Percentiles rank a stretch among this genome's conserved stretches.
phyloP scores from a whole-genome alignment of 75 land plant genomes.

The Adiantum capillusveneris region DNA sequence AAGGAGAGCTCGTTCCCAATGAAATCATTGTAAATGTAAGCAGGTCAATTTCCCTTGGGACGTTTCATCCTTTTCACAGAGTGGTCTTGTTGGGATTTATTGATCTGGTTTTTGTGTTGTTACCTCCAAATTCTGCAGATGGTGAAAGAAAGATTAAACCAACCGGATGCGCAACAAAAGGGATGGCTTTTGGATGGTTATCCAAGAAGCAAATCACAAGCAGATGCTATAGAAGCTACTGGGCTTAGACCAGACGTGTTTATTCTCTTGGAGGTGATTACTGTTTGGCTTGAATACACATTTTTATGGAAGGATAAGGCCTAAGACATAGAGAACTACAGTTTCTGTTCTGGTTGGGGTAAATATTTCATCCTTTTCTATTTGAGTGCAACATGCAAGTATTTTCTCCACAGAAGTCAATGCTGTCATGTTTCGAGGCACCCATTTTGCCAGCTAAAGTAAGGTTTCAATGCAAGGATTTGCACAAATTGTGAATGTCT shows the following conservation, averaged over 20 bases:
- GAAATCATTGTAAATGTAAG: slow-evolving; percentile 85
- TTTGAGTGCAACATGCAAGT: no score
- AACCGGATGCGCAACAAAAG: slow-evolving; percentile 53
- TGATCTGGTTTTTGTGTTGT: neutral
- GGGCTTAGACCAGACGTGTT: slow-evolving; percentile 77
- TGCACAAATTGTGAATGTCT: no score
- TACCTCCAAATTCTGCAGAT: slow-evolving; percentile 36
- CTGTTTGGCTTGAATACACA: neutral
- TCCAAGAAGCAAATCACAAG: slow-evolving; percentile 88
- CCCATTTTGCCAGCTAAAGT: no score
- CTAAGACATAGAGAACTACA: no score
- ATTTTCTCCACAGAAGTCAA: no score
- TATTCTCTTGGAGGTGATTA: slow-evolving; percentile 73
- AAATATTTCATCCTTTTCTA: no score
- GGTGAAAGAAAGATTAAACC: slow-evolving; percentile 72
- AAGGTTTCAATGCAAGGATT: no score
- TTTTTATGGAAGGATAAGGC: no score
- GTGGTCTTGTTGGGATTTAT: no score
- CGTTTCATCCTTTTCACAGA: no score
- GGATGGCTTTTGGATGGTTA: slow-evolving; percentile 99
- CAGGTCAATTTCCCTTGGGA: neutral
- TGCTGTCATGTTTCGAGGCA: no score
- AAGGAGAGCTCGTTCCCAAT: slow-evolving; percentile 79
- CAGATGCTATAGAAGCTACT: slow-evolving; percentile 66
- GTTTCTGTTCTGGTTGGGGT: no score